Percentiles rank a stretch among this genome's conserved stretches.
Evolutionary conservation across 768 basidiomycete species (phyloP).

Genomic region (Pisolithus marmoratus): DNA sequence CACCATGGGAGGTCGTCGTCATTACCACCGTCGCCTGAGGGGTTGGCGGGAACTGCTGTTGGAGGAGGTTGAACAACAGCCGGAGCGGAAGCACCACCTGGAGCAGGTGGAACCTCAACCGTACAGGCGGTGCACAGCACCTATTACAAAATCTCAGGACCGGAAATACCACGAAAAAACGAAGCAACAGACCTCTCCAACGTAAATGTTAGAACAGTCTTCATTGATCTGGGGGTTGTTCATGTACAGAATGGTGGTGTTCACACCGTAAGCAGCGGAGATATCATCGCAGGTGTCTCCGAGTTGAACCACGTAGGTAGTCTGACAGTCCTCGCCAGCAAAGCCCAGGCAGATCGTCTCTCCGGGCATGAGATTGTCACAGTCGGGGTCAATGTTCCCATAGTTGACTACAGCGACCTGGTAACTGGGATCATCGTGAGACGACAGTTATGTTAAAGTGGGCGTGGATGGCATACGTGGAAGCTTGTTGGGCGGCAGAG

Average conservation of each 20-base stretch:
- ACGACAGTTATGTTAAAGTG: background rate
- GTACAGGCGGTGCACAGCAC: slow-evolving; percentile 47
- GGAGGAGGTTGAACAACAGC: slow-evolving; percentile 23
- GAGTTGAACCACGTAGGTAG: slow-evolving; percentile 48
- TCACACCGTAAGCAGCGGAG: slow-evolving; percentile 33
- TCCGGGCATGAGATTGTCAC: slow-evolving; percentile 54
- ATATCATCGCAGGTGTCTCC: slow-evolving; percentile 60
- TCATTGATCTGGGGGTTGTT: slow-evolving; percentile 74
- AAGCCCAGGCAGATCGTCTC: slow-evolving; percentile 57
- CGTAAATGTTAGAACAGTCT: slow-evolving; percentile 61
- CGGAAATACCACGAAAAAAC: background rate
- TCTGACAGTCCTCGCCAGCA: slow-evolving; percentile 53
- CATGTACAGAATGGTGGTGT: slow-evolving; percentile 45
- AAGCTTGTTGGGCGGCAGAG: slow-evolving; percentile 55
- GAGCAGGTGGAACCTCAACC: slow-evolving; percentile 39
- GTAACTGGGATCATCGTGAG: slow-evolving; percentile 40
- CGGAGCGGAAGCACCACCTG: slow-evolving; percentile 22
- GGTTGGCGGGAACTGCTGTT: slow-evolving; percentile 22
- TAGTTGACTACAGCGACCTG: slow-evolving; percentile 66
- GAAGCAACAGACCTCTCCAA: slow-evolving; percentile 56
- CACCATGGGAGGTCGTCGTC: slow-evolving; percentile 40
- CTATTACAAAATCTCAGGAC: slow-evolving; percentile 20
- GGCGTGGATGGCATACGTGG: slow-evolving; percentile 45
- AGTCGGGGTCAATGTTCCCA: slow-evolving; percentile 41
- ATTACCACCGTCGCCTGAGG: slow-evolving; percentile 20